A percentile compares a stretch with the other conserved stretches of the same genome.
These are phyloP conservation scores for Podaxis sp. DNA, from an alignment of 768 basidiomycete genomes.

Conservation along the genomic window DNA sequence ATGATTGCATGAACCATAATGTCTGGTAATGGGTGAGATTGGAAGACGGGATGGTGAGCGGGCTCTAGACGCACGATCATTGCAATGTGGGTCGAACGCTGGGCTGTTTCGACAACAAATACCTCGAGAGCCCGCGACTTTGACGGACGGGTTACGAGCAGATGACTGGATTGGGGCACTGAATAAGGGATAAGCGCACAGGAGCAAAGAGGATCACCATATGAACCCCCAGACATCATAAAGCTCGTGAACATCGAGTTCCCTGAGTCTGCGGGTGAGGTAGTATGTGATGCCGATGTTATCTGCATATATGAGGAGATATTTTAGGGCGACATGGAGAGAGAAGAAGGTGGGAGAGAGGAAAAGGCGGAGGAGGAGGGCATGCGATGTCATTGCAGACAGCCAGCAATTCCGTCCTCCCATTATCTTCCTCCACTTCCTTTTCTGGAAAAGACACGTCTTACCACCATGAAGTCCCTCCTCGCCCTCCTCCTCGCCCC, in stretches of 20 bases:
- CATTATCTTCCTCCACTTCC: conserved; percentile 23
- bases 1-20: conserved; percentile 98
- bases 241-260: conserved; percentile 68
- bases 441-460: conserved; percentile 18
- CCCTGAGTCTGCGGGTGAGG: conserved; percentile 71
- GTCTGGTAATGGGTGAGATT: conserved; percentile 41
- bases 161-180: conserved; percentile 59
- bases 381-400: conserved; percentile 65
- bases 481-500: conserved; percentile 30
- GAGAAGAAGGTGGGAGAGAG: conserved; percentile 92
- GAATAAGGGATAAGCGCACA: conserved; percentile 18
- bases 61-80: conserved; percentile 75
- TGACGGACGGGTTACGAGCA: conserved; percentile 90
- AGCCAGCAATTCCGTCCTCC: neutral
- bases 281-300: conserved; percentile 93
- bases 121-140: conserved; percentile 91
- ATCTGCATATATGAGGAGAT: conserved; percentile 78
- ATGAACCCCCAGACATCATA: conserved; percentile 89
- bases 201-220: conserved; percentile 50
- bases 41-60: conserved; percentile 13
- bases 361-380: conserved; percentile 86
- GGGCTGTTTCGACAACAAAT: conserved; percentile 86
- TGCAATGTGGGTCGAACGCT: conserved; percentile 91
- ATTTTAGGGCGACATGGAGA: conserved; percentile 89
- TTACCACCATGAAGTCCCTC: conserved; percentile 25